These are phyloP conservation scores for Talaromyces sp. DNA, from an alignment of 2,329 filamentous ascomycete species.

Conservation along the genomic window DNA sequence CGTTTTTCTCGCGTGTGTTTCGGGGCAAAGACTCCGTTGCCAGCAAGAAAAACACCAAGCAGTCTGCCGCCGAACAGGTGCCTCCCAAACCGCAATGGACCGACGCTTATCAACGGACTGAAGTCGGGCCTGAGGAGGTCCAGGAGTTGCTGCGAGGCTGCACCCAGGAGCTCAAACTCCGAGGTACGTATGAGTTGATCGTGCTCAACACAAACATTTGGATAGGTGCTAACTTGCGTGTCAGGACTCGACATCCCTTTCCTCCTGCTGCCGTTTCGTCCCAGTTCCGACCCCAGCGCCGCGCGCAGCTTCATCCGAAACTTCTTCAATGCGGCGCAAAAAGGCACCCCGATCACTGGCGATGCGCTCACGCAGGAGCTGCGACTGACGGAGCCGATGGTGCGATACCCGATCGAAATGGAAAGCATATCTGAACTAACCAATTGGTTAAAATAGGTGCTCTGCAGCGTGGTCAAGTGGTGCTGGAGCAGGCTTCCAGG, in stretches of 20 bases:
- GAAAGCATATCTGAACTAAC: too few species aligned
- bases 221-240: conserved; percentile 13
- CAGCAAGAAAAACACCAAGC: conserved; percentile 55
- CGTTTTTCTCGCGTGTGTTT: conserved; percentile 58
- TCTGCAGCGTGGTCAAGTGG: conserved; percentile 95
- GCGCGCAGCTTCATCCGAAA: conserved; percentile 89
- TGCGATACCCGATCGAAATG: conserved; percentile 40
- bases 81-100: conserved; percentile 74
- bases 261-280: conserved; percentile 87
- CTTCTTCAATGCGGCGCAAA: conserved; percentile 71
- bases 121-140: conserved; percentile 83
- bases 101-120: conserved; percentile 77
- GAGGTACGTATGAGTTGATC: conserved; percentile 60
- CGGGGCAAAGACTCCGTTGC: conserved; percentile 67
- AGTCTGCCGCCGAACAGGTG: conserved; percentile 46
- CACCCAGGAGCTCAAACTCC: conserved; percentile 84
- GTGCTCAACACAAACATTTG: too few species aligned
- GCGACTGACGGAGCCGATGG: conserved; percentile 89
- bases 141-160: conserved; percentile 79
- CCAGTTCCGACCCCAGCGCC: conserved; percentile 83
- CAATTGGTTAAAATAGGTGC: conserved; percentile 54
- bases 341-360: conserved; percentile 55
- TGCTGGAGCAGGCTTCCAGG: conserved; percentile 91
- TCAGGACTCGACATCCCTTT: conserved; percentile 88
- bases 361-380: conserved; percentile 76